These are phyloP conservation scores for Berberis thunbergii DNA, from an alignment of 164 flowering plant species.

Conservation along the genomic window DNA sequence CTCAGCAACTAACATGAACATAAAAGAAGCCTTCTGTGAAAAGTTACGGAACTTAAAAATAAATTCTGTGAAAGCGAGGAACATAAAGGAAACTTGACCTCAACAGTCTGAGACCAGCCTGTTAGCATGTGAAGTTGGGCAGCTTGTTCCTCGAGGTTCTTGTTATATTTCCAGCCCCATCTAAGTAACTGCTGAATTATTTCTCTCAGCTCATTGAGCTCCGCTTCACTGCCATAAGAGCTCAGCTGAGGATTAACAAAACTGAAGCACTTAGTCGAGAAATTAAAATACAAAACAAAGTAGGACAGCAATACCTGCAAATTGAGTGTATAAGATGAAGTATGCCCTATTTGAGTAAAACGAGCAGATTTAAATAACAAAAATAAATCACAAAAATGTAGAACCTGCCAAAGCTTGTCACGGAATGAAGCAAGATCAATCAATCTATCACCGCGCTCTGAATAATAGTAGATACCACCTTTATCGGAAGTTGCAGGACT, in stretches of 20 bases:
- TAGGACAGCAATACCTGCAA: too few relatives aligned
- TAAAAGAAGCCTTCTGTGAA: background rate
- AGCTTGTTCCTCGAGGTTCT: constrained; percentile 96
- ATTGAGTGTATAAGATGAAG: too few relatives aligned
- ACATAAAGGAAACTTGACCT: constrained; percentile 37
- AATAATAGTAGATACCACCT: constrained; percentile 76
- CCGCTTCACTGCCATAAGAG: constrained; percentile 51
- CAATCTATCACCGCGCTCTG: constrained; percentile 93
- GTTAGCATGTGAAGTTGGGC: constrained; percentile 97
- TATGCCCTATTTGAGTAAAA: too few relatives aligned
- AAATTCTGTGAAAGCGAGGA: background rate
- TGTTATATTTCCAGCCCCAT: constrained; percentile 95
- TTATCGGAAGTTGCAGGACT: constrained; percentile 55
- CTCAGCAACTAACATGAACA: background rate
- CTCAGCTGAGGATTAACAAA: constrained; percentile 37
- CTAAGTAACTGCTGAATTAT: constrained; percentile 63
- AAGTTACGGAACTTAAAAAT: background rate
- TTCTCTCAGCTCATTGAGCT: constrained; percentile 62
- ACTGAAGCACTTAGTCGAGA: constrained; percentile 2
- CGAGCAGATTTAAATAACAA: background rate
- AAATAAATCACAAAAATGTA: background rate
- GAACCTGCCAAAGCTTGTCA: constrained; percentile 91
- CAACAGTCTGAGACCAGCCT: constrained; percentile 94
- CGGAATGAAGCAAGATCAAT: constrained; percentile 76
- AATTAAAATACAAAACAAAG: background rate